Base-by-base conservation (phyloP, 1,139 yeast species). In the Yamadazyma blattariae region DNA sequence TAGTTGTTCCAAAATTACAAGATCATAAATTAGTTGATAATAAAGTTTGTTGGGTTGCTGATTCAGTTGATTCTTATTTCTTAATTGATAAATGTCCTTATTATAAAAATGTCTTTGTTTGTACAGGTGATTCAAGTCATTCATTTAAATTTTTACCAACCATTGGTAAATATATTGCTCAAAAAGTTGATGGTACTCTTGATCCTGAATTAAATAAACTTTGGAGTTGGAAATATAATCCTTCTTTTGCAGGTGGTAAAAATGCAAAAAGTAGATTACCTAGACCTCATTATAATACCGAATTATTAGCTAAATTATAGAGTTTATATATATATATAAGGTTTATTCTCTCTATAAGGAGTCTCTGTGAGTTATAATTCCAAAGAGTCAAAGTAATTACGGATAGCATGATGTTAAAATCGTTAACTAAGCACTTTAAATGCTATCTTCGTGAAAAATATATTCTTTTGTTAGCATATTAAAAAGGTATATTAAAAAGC, bases 81-180 rank as follows among this genome's bases (percentile, higher is more conserved):
- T 52, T 71, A 25, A 54, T 62, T 35, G 73, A 64, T 39, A 56
- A 51, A 44, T 64, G 59, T 36, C 77, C 77, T 3, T 51, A 52
- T 5, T 48, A 51, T 24, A 47, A 59, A 24, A 59, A 60, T 27
- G 54, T 71, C 11, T 53, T 64, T 35, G 59, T 72, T 19, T 71
- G 67, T 3, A 57, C 68, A 37, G 77, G 77, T 27, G 77, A 73
- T 2, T 63, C 70, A 10, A 71, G 74, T 14, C 75, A 69, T 47
- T 62, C 63, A 2, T 62, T 61, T 47, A 61, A 62, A 43, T 59
- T 61, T 47, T 45, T 56, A 22, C 63, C 61, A 5, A 65, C 59
- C 3, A 44, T 64, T 21, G 70, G 70, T 2, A 54, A 52, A 36
- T 61, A 51, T 24, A 45, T 63, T 24, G 56, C 52, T 7, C 59